phyloP scores from a whole-genome alignment of 371 early-diverging fungal genomes.

The Lichtheimia ramosa region DNA sequence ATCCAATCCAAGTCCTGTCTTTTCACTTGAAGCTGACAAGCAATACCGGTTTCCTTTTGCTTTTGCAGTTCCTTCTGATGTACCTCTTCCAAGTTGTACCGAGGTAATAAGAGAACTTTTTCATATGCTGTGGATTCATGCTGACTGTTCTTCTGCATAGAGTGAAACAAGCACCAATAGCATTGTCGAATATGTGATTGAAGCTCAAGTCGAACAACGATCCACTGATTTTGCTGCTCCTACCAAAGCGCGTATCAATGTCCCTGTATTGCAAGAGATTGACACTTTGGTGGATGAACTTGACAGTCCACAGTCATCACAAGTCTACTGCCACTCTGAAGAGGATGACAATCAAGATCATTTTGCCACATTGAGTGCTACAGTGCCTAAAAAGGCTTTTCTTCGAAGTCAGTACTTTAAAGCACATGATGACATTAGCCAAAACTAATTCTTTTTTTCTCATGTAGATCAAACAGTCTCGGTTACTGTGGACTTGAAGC shows the following conservation, averaged over 20 bases:
- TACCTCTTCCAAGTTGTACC: conserved; percentile 26
- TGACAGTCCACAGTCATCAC: conserved; percentile 8
- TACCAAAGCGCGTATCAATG: conserved; percentile 3
- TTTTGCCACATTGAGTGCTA: background rate
- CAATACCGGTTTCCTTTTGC: conserved; percentile 20
- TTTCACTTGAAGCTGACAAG: conserved; percentile 16
- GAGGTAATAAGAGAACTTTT: conserved; percentile 16
- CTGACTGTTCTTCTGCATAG: background rate
- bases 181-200: conserved; percentile 17
- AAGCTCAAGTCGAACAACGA: conserved; percentile 15
- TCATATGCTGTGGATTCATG: background rate
- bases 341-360: background rate
- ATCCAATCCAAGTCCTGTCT: background rate
- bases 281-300: conserved; percentile 3
- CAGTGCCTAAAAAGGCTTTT: conserved; percentile 7
- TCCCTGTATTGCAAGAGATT: conserved; percentile 16
- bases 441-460: background rate
- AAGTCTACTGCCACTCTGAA: background rate
- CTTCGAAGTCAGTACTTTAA: conserved; percentile 12
- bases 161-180: conserved; percentile 15
- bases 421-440: background rate
- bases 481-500: conserved; percentile 13
- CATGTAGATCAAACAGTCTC: conserved; percentile 16
- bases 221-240: conserved; percentile 7
- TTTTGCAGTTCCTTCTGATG: conserved; percentile 16